Percentiles rank a stretch among this genome's conserved stretches.
Conservation (phyloP, 805 yeast species). For the Yarrowia sp. region DNA sequence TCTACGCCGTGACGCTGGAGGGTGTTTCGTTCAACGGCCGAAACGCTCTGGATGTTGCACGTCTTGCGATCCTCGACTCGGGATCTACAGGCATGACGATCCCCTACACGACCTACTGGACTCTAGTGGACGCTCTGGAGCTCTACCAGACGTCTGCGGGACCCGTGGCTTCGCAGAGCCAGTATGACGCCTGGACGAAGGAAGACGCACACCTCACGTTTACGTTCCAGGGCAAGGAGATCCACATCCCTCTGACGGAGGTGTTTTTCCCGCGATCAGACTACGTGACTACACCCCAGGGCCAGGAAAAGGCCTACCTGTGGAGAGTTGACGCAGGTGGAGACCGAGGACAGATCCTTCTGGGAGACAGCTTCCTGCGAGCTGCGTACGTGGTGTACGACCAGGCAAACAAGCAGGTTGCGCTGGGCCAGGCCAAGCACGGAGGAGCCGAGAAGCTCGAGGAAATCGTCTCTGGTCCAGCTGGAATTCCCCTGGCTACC, state of each 20-base stretch:
- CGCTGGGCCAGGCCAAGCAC: conserved; percentile 49
- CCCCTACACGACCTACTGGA: neutral
- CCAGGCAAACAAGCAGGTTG: conserved; percentile 51
- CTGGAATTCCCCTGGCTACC: conserved; percentile 30
- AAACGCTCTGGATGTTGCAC: conserved; percentile 40
- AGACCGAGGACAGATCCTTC: neutral
- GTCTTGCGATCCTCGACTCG: conserved; percentile 52
- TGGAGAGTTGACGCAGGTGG: neutral
- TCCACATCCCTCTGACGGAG: neutral
- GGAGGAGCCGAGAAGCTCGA: neutral
- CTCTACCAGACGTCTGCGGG: conserved; percentile 13
- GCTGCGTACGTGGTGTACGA: conserved; percentile 63
- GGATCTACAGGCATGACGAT: neutral
- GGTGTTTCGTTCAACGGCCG: conserved; percentile 36
- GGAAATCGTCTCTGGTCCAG: conserved; percentile 29
- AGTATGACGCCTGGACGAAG: neutral
- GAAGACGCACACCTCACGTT: neutral
- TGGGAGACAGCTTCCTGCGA: conserved; percentile 60
- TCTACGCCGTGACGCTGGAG: neutral
- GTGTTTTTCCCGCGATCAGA: conserved; percentile 26
- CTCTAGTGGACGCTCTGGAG: neutral
- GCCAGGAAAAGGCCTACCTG: neutral
- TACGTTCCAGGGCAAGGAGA: conserved; percentile 20
- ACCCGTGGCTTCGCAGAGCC: neutral
- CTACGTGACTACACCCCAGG: neutral